Evolutionary conservation across 306 rosid genomes (phyloP), one percentile per base, ranked within the genome.

Genomic region (Cercis canadensis): DNA sequence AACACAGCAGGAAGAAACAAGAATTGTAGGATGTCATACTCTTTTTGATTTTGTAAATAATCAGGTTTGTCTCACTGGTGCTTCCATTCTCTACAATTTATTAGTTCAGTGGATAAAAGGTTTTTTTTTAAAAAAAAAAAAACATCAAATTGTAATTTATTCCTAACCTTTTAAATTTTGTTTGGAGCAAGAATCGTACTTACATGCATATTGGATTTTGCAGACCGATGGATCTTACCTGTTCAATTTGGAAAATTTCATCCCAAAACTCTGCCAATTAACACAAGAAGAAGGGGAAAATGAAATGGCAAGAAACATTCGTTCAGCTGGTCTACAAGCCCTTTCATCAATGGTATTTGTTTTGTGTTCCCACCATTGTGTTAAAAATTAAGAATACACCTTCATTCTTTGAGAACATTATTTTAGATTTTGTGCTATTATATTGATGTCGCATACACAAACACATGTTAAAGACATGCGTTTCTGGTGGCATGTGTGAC

Each of bases 331-430:
- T 57, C 81, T 91, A 75, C 91, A 83, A 82, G 81, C 87, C 71
- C 99, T 95, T 62, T 86, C 99, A 40, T 74, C 99, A 40, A 81
- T 95, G 99, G 97, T 91, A 91, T n/a, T 66, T 64, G 51, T 70
- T 80, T 74, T 47, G 51, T 58, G 34, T 69, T 74, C 55, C 67
- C 46, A 73, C 57, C 32, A 17, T 61, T 70, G 14, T 56, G 65
- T 34, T 75, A 43, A 64, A 51, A n/a, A 15, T 50, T 69, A 47
- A 39, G 55, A 74, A 68, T 24, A 34, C 36, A 57, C 5, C 50
- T 15, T 72, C 29, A 46, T 19, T 65, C 32, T 65, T 40, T 49
- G 49, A 65, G 19, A 66, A 59, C n/a, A n/a, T n/a, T n/a, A n/a
- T 15, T 53, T 46, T 76, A 59, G 65, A 73, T 47, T 65, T 47